Percentiles rank a stretch among this genome's conserved stretches.
These are phyloP conservation scores for Petunia hybrid DNA, from an alignment of 305 asterid genomes.

Conservation along the genomic window DNA sequence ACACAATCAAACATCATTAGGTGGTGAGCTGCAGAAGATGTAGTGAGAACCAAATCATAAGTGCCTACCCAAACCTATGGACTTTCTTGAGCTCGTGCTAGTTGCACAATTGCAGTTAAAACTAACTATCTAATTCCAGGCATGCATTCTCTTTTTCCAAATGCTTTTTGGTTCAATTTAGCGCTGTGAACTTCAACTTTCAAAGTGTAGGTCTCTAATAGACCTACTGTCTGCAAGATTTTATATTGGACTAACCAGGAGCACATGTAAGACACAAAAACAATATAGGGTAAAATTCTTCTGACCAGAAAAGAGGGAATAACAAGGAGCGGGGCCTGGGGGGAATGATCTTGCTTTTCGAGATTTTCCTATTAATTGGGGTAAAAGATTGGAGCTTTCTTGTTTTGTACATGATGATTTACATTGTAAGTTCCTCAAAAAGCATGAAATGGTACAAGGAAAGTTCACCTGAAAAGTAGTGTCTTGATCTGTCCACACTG, in stretches of 20 bases:
- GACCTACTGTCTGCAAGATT: not conserved
- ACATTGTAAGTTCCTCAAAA: not conserved
- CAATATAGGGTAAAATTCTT: not conserved
- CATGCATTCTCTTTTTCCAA: not conserved
- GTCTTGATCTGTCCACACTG: slow-evolving; percentile 75
- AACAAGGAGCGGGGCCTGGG: too few species aligned
- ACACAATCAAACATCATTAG: not conserved
- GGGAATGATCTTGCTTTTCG: not conserved
- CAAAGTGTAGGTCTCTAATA: too few species aligned
- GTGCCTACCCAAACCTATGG: not conserved
- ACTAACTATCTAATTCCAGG: not conserved
- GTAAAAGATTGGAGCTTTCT: not conserved
- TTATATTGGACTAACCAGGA: not conserved
- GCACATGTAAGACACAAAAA: not conserved
- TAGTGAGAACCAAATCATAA: not conserved
- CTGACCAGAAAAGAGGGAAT: not conserved
- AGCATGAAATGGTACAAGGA: not conserved
- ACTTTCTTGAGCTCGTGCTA: not conserved
- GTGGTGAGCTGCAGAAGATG: not conserved
- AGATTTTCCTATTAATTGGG: not conserved
- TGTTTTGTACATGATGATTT: not conserved
- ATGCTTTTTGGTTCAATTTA: not conserved
- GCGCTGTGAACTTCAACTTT: not conserved
- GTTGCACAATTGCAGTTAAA: not conserved
- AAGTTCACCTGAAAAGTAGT: slow-evolving; percentile 74